phyloP scores from a whole-genome alignment of 805 yeast species.

The Scheffersomyces ergatensis region DNA sequence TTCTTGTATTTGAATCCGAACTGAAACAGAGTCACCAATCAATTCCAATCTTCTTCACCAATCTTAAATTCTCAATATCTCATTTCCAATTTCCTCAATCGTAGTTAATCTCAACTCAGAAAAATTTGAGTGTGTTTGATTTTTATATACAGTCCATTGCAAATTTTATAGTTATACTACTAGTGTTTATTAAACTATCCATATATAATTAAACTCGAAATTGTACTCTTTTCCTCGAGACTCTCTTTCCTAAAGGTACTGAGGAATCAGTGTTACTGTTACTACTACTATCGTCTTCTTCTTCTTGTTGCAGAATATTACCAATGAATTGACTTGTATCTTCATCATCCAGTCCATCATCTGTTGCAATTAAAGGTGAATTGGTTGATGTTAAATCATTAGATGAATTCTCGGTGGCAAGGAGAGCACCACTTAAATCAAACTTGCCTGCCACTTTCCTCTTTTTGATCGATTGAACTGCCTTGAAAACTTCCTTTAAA shows the following conservation, averaged over 20 bases:
- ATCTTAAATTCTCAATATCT: no score
- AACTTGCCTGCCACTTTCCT: conserved; percentile 7
- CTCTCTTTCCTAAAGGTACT: background rate
- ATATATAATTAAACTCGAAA: background rate
- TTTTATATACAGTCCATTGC: no score
- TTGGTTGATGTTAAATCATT: background rate
- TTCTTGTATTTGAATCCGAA: no score
- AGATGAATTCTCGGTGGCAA: background rate
- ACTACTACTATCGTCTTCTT: conserved; percentile 15
- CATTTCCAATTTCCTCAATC: background rate
- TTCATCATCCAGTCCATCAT: conserved; percentile 9
- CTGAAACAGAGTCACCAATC: no score
- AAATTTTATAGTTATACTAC: no score
- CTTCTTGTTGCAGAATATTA: conserved; percentile 9
- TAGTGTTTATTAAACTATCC: no score
- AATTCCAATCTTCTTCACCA: no score
- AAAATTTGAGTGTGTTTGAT: no score
- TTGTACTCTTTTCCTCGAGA: background rate
- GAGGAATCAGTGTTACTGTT: conserved; percentile 8
- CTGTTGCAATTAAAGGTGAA: background rate
- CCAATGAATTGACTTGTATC: background rate
- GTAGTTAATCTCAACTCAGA: background rate
- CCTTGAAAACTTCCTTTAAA: conserved; percentile 24
- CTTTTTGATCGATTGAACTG: conserved; percentile 21
- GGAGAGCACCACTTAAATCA: background rate